Evolutionary conservation across 371 early-diverging fungal genomes (phyloP), one percentile per base, ranked within the genome.

Genomic region (Sporodiniella umbellata): DNA sequence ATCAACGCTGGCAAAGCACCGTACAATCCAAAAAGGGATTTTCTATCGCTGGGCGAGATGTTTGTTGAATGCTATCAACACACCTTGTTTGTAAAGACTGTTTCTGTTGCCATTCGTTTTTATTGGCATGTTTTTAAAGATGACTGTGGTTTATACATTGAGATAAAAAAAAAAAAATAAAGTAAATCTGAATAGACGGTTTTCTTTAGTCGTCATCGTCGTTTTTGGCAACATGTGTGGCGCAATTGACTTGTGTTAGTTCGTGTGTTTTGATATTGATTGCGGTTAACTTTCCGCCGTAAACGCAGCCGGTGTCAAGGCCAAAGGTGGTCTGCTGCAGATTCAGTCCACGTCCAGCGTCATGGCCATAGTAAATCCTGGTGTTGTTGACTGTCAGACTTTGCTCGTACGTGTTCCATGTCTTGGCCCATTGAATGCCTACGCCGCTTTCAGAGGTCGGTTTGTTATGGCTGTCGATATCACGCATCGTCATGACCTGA

Each of bases 301-400:
- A 76, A 2, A 86, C 88, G 56, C 88, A 87, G 3, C 86, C 85
- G 3, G 75, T 79, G 42, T 89, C 89, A 1, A 87, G 35, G 3
- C 90, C 88, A 54, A 79, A 70, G 0, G 85, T 72, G 45, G 68
- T 66, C 1, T 57, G 22, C 42, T 79, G 67, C 5, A 86, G 45
- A 28, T 79, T 73, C 45, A 89, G 60, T 10, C 77, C 77, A 15
- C 85, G 68, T 0, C 75, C 56, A 2, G 90, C 81, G 40, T 83
- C 86, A 57, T 89, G 90, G 1, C 90, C 90, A 56, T 88, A 89
- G 22, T 79, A 73, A 10, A 84, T 42, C 11, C 42, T 52, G 42
- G 45, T 64, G 38, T 68, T 63, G 8, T 46, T 42, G 2, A 22
- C 35, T 0, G 44, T 48, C 33, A 40, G 45, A 12, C 45, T 48